phyloP scores from a whole-genome alignment of 2,329 filamentous ascomycete genomes.

The Colletotrichum eleusines region DNA sequence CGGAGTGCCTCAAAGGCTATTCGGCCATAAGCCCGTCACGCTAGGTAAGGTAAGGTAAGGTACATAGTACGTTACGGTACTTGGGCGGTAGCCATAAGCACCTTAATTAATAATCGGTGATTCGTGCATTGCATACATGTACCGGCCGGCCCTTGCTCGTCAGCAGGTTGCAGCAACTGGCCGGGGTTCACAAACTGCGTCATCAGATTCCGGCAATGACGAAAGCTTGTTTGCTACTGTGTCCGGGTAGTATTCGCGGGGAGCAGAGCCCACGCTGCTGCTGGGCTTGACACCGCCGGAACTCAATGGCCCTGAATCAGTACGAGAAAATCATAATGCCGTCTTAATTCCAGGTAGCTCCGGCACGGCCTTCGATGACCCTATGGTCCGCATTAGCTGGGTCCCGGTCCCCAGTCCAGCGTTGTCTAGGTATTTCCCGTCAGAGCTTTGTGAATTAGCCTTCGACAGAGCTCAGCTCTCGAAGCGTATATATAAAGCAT shows the following conservation, averaged over 20 bases:
- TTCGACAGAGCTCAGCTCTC: neutral
- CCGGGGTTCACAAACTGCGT: slow-evolving; percentile 15
- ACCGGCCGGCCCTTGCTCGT: neutral
- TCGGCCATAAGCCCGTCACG: too few relatives aligned
- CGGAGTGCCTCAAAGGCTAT: too few relatives aligned
- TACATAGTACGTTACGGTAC: too few relatives aligned
- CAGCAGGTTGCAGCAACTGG: slow-evolving; percentile 28
- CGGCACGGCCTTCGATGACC: slow-evolving; percentile 32
- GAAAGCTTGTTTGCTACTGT: neutral
- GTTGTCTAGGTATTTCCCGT: too few relatives aligned
- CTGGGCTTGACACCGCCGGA: slow-evolving; percentile 10
- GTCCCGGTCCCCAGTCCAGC: neutral
- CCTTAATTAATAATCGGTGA: neutral
- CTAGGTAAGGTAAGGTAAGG: too few relatives aligned
- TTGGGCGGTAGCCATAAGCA: slow-evolving; percentile 39
- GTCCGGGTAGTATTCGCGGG: neutral
- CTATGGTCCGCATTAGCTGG: slow-evolving; percentile 11
- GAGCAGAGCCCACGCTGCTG: neutral
- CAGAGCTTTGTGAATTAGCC: too few relatives aligned
- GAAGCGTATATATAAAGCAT: slow-evolving; percentile 17
- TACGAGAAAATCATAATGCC: slow-evolving; percentile 6
- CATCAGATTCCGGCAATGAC: slow-evolving; percentile 11
- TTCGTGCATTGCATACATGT: too few relatives aligned
- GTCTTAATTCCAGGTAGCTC: slow-evolving; percentile 37
- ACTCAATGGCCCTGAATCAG: neutral